Base-by-base conservation (phyloP, 176 grass and related monocot species). In the Juncus inflexus region DNA sequence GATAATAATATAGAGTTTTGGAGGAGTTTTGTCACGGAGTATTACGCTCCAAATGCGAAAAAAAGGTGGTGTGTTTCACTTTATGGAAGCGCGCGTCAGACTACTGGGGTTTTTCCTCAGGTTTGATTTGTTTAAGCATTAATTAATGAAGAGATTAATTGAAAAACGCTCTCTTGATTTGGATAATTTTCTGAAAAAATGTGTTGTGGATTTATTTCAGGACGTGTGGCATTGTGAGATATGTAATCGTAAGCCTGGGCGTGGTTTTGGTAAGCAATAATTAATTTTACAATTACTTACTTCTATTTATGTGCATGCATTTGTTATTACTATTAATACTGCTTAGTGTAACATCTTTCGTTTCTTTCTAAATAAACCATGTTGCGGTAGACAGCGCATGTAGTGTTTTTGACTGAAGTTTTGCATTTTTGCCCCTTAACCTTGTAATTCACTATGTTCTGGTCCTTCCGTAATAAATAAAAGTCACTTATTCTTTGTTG, bases 101-200 rank as follows among this genome's bases (percentile, higher is more conserved):
- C 94, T 58, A 99, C 94, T n/a, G 94, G 94, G 61, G 94, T 99
- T 89, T 99, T 92, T 38, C 94, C 94, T 58, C 94, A 99, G 94
- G 91, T 96, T 28, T 75, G 53, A 37, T 58, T 37, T 37, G 15
- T 71, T 58, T 5, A 47, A 5, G 0, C 68, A 47, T 37, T 12
- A 50, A 11, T 68, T 42, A 70, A 47, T 70, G 35, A 37, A 43
- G 6, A 11, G 12, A 51, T 15, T 19, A 10, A 42, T 15, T 58
- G 19, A 28, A 28, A 28, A 28, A 28, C 19, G 19, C 19, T 28
- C 19, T 28, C 19, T 35, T 11, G 47, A 70, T 70, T 70, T 40
- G 54, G 38, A 59, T 59, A 60, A 59, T 28, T 28, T 28, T 28
- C 19, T 28, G 19, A 28, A 28, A 28, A 28, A 28, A 28, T 5